These are phyloP conservation scores for Kurtzmaniella quercitrusa DNA, from an alignment of 1,139 yeast genomes.

Conservation along the genomic window DNA sequence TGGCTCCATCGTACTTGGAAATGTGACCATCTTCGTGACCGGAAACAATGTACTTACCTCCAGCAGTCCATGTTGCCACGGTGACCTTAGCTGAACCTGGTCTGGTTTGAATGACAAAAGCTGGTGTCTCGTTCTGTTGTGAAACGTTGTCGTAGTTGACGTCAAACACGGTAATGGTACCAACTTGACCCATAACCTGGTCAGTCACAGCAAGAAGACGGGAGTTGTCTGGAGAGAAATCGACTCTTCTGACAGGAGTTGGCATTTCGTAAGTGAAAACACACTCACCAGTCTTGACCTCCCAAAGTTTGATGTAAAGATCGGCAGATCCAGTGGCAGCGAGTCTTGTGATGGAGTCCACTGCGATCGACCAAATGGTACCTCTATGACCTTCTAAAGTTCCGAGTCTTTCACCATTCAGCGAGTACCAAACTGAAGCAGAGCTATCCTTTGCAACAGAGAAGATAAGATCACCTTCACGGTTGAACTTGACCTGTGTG, in stretches of 20 bases:
- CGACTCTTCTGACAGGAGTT: slow-evolving; percentile 89
- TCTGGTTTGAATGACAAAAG: slow-evolving; percentile 60
- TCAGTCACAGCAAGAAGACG: slow-evolving; percentile 78
- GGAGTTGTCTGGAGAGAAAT: slow-evolving; percentile 72
- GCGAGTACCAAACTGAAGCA: slow-evolving; percentile 92
- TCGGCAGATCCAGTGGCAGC: slow-evolving; percentile 93
- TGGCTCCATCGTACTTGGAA: slow-evolving; percentile 71
- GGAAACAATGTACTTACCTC: slow-evolving; percentile 69
- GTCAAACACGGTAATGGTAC: slow-evolving; percentile 68
- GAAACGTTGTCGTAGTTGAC: slow-evolving; percentile 46
- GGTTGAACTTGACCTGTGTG: slow-evolving; percentile 89
- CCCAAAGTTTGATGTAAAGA: slow-evolving; percentile 81
- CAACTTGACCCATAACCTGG: slow-evolving; percentile 88
- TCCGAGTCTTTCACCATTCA: slow-evolving; percentile 95
- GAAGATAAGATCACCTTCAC: slow-evolving; percentile 91
- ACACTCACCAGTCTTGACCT: slow-evolving; percentile 72
- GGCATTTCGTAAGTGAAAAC: slow-evolving; percentile 71
- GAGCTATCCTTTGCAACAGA: slow-evolving; percentile 87
- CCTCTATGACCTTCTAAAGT: slow-evolving; percentile 85
- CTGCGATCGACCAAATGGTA: slow-evolving; percentile 94
- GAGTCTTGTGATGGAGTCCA: slow-evolving; percentile 62
- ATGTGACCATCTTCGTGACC: slow-evolving; percentile 88
- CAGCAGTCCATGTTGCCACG: slow-evolving; percentile 87
- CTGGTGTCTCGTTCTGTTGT: slow-evolving; percentile 46
- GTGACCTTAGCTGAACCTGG: slow-evolving; percentile 64